phyloP scores from a whole-genome alignment of 2,329 filamentous ascomycete species.

The Cryphonectria parasitica region DNA sequence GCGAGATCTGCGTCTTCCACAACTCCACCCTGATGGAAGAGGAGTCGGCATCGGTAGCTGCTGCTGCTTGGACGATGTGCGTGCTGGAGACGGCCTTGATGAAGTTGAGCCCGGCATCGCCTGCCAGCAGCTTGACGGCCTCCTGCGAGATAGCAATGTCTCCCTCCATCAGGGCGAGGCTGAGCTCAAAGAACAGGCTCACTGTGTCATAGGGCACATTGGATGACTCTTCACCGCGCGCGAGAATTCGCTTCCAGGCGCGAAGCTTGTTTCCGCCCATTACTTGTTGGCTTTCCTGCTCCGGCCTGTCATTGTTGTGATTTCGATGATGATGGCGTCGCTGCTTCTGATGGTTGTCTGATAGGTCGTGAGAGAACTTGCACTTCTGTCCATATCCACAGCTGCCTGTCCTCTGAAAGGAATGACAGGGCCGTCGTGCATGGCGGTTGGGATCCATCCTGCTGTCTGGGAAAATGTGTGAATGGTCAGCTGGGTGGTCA shows the following conservation, averaged over 20 bases:
- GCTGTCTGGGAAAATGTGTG: not conserved
- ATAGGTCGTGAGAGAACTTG: not conserved
- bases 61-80: not conserved
- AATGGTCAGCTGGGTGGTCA: not conserved
- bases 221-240: not conserved
- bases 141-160: conserved; percentile 39
- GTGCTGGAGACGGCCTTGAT: conserved; percentile 15
- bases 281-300: not conserved
- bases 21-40: not conserved
- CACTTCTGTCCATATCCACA: not conserved
- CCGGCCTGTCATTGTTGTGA: not conserved
- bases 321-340: not conserved
- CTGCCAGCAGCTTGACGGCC: conserved; percentile 27
- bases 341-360: not conserved
- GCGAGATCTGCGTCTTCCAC: conserved; percentile 33
- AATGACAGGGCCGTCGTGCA: not conserved
- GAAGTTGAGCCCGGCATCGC: conserved; percentile 26
- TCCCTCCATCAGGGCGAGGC: conserved; percentile 37
- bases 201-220: not conserved
- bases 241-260: conserved; percentile 14
- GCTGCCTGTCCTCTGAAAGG: not conserved
- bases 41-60: not conserved
- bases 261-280: conserved; percentile 7
- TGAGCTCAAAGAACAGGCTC: conserved; percentile 37
- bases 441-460: not conserved